Evolutionary conservation across 2,329 filamentous ascomycete species (phyloP), one percentile per base, ranked within the genome.

Genomic region (Paramyrothecium sp.): DNA sequence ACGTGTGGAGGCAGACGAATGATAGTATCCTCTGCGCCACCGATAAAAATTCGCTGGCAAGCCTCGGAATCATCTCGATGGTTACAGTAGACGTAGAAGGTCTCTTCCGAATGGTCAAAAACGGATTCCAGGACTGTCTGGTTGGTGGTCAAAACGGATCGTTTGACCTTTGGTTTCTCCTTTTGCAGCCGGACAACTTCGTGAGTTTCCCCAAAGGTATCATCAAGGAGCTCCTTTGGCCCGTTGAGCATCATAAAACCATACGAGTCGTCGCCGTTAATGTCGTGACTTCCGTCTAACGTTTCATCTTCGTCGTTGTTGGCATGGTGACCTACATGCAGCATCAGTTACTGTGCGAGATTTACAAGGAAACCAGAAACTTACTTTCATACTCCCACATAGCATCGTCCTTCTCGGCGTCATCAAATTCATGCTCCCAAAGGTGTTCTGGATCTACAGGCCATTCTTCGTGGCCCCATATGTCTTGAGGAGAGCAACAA

Each of bases 161-260:
- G 57, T 56, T 67, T 66, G 23, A 50, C 57, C 22, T 55, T 58
- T 13, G 57, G 54, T 21, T 59, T 55, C 21, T 54, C 51, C n/a
- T 26, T 53, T 13, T 53, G 46, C 7, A 46, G 53, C 11, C 58
- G 56, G 11, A 62, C 55, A 16, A 70, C 60, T 13, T 66, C 68
- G 33, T 64, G 57, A 11, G 58, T 55, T 13, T 54, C 53, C 22
- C 53, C 52, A 52, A 71, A 71, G 19, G 55, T 56, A 54, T 64
- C 58, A 54, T 71, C 60, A 20, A 72, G 61, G 12, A 67, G 60
- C n/a, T 61, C 69, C 21, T 58, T 49, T 5, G 61, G 58, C 0
- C 69, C 69, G 55, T 72, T 59, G 7, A 72, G 60, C 66, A 71
- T 70, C 13, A 72, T 54, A 50, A 71, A 70, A 5, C 68, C 68